Conservation (phyloP, 495 filamentous ascomycete species). For the Barbatosphaeria neglecta region DNA sequence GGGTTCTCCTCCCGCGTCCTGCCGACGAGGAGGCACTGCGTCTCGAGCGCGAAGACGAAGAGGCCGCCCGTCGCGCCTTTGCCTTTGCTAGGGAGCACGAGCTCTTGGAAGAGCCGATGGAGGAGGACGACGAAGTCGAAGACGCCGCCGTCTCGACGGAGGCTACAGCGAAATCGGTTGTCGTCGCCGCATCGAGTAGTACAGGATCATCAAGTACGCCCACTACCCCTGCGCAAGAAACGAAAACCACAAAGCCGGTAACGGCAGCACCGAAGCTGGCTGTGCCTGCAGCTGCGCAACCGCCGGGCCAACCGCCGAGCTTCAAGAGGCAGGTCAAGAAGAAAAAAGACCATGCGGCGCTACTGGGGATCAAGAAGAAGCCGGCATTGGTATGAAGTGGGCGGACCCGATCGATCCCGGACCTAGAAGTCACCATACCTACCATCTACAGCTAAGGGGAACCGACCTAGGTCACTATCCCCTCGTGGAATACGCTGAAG, state of each 20-base stretch:
- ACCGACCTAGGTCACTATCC: background rate
- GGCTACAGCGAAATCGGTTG: conserved; percentile 9
- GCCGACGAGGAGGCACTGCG: conserved; percentile 48
- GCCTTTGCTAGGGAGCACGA: conserved; percentile 37
- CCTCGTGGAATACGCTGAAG: too few species aligned
- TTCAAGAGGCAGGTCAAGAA: conserved; percentile 74
- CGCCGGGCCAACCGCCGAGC: too few species aligned
- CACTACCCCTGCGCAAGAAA: conserved; percentile 24
- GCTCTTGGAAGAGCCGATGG: conserved; percentile 33
- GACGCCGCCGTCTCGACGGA: conserved; percentile 3
- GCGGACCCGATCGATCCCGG: background rate
- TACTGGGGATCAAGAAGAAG: conserved; percentile 90
- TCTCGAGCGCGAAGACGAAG: conserved; percentile 75
- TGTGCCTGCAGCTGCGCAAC: too few species aligned
- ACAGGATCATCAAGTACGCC: background rate
- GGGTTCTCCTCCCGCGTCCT: conserved; percentile 21
- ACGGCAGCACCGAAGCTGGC: conserved; percentile 16
- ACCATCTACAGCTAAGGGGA: background rate
- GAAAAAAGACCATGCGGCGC: conserved; percentile 62
- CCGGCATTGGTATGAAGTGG: conserved; percentile 30
- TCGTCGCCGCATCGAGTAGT: conserved; percentile 4
- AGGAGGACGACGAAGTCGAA: conserved; percentile 18
- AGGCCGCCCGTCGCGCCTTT: conserved; percentile 72
- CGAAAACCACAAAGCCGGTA: conserved; percentile 11
- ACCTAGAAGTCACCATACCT: too few species aligned